phyloP scores from a whole-genome alignment of 768 basidiomycete species.

The Naganishia kalamii region DNA sequence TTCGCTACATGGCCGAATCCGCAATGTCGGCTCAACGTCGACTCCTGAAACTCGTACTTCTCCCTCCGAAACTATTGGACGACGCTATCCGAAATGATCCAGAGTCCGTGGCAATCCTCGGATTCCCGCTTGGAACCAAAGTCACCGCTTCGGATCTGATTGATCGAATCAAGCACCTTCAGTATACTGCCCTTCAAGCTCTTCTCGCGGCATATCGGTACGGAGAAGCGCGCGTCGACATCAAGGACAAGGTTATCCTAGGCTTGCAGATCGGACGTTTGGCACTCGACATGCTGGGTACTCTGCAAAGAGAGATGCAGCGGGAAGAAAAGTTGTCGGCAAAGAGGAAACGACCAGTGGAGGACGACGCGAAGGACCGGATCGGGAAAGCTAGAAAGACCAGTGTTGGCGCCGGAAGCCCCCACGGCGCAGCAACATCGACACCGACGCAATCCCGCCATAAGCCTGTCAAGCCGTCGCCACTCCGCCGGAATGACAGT shows the following conservation, averaged over 20 bases:
- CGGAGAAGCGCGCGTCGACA: background rate
- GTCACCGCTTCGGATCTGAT: conserved; percentile 6
- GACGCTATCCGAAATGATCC: conserved; percentile 14
- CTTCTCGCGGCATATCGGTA: conserved; percentile 13
- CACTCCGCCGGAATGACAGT: background rate
- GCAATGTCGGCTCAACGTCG: conserved; percentile 2
- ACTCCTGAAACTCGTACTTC: conserved; percentile 12
- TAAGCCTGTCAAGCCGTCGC: background rate
- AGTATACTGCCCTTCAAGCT: conserved; percentile 6
- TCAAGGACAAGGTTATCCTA: conserved; percentile 4
- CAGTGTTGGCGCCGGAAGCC: background rate
- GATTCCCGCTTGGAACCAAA: background rate
- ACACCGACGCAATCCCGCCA: background rate
- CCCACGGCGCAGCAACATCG: background rate
- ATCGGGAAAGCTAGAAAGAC: background rate
- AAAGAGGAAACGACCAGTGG: background rate
- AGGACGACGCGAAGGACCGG: background rate
- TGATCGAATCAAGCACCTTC: conserved; percentile 14
- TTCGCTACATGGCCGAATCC: conserved; percentile 12
- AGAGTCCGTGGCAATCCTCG: conserved; percentile 2
- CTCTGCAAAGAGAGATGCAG: conserved; percentile 13
- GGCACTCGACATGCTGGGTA: conserved; percentile 15
- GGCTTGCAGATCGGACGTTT: conserved; percentile 17
- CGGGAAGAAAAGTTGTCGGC: background rate
- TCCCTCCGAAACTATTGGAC: background rate